Evolutionary conservation across 1,139 yeast genomes (phyloP).

Genomic region (Zygoascus meyerae): DNA sequence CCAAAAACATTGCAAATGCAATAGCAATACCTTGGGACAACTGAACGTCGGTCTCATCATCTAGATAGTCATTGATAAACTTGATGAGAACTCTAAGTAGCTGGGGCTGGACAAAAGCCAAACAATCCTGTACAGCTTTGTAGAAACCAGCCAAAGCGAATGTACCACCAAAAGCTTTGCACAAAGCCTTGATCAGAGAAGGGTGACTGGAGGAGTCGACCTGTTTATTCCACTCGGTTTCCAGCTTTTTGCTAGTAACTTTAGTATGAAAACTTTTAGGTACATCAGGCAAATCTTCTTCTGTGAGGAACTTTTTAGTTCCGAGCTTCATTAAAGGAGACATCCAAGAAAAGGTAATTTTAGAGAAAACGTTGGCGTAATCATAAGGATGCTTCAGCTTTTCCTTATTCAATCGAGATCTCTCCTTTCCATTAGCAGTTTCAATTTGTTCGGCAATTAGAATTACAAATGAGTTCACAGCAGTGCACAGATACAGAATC

Average conservation of each 20-base stretch:
- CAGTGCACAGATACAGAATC: slow-evolving; percentile 40
- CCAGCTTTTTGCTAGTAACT: slow-evolving; percentile 39
- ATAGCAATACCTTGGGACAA: slow-evolving; percentile 78
- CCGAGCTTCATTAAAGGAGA: slow-evolving; percentile 84
- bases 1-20: slow-evolving; percentile 75
- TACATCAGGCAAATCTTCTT: slow-evolving; percentile 73
- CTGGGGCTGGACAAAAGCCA: slow-evolving; percentile 89
- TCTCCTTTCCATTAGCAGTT: slow-evolving; percentile 40
- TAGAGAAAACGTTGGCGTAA: slow-evolving; percentile 72
- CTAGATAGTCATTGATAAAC: slow-evolving; percentile 70
- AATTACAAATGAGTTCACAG: slow-evolving; percentile 47
- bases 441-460: slow-evolving; percentile 52
- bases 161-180: slow-evolving; percentile 63
- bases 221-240: slow-evolving; percentile 55
- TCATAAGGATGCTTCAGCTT: slow-evolving; percentile 59
- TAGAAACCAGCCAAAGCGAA: slow-evolving; percentile 70
- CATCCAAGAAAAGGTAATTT: slow-evolving; percentile 88
- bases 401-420: slow-evolving; percentile 38
- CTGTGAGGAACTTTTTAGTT: slow-evolving; percentile 63
- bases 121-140: slow-evolving; percentile 69
- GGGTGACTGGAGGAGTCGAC: slow-evolving; percentile 44
- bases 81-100: slow-evolving; percentile 65
- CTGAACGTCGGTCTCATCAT: slow-evolving; percentile 34
- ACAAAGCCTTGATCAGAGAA: slow-evolving; percentile 59
- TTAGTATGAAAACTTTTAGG: slow-evolving; percentile 60